Evolutionary conservation across 1,139 yeast species (phyloP).

Genomic region (Lodderomyces beijingensis): DNA sequence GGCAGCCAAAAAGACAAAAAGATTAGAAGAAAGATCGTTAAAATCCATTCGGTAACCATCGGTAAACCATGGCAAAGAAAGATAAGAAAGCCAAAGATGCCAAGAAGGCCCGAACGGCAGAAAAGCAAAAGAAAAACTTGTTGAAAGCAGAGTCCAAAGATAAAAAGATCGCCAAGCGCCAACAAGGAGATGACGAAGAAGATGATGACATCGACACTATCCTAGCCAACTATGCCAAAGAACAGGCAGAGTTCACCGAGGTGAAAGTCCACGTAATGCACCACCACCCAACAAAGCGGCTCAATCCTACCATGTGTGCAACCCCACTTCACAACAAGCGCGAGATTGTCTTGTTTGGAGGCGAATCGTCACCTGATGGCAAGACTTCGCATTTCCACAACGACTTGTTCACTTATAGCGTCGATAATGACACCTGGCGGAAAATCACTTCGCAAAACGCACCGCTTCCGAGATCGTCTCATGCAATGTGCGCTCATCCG

Average conservation of each 20-base stretch:
- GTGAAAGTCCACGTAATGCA: conserved; percentile 54
- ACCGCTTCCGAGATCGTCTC: conserved; percentile 91
- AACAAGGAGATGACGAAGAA: conserved; percentile 65
- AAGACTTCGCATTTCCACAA: conserved; percentile 69
- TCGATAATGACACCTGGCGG: conserved; percentile 83
- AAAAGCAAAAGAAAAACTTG: conserved; percentile 72
- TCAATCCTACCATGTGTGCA: conserved; percentile 72
- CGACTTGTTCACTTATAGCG: conserved; percentile 68
- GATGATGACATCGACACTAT: conserved; percentile 90
- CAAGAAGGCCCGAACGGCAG: conserved; percentile 84
- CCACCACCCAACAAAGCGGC: conserved; percentile 58
- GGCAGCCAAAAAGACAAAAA: conserved; percentile 4
- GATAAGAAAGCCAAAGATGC: conserved; percentile 83
- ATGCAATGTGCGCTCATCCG: conserved; percentile 91
- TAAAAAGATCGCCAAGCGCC: conserved; percentile 72
- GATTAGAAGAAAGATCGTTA: too few species aligned
- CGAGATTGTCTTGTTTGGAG: conserved; percentile 85
- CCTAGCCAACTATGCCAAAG: conserved; percentile 69
- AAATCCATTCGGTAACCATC: too few species aligned
- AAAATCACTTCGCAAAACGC: conserved; percentile 74
- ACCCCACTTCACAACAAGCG: conserved; percentile 72
- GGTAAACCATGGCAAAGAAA: conserved; percentile 93
- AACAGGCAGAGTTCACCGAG: conserved; percentile 75
- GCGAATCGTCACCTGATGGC: conserved; percentile 62
- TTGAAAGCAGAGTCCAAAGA: conserved; percentile 69